These are phyloP conservation scores for Amphirosellinia nigrospora DNA, from an alignment of 495 filamentous ascomycete species.

Conservation along the genomic window DNA sequence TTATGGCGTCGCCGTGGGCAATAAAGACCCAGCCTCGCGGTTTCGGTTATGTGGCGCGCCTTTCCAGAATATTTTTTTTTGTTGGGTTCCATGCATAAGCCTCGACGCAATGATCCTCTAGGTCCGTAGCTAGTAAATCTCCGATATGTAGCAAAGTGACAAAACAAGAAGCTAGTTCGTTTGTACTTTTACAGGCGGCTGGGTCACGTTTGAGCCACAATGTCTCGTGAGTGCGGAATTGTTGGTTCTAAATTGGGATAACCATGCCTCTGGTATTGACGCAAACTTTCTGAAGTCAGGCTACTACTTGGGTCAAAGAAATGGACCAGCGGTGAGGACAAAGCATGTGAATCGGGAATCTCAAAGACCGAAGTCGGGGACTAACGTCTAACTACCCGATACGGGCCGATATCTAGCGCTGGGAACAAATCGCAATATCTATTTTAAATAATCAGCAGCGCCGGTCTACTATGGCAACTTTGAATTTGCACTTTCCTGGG, in stretches of 20 bases:
- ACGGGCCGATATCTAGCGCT: neutral
- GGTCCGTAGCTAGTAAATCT: conserved; percentile 12
- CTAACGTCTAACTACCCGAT: too few species aligned
- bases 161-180: neutral
- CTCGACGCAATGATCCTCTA: conserved; percentile 18
- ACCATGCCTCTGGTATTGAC: neutral
- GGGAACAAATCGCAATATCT: neutral
- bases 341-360: conserved; percentile 8
- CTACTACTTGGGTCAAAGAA: neutral
- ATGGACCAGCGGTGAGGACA: conserved; percentile 17
- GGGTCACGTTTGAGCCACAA: neutral
- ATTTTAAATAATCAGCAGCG: neutral
- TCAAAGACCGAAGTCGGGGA: neutral
- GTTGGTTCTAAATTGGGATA: conserved; percentile 3
- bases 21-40: neutral
- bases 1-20: neutral
- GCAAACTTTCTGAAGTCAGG: neutral
- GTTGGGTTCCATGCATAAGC: conserved; percentile 32
- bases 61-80: conserved; percentile 30
- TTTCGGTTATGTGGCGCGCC: conserved; percentile 16
- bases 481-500: neutral
- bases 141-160: neutral
- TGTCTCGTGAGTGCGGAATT: neutral
- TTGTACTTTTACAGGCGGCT: neutral
- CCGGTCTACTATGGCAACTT: neutral